phyloP scores from a whole-genome alignment of 441 rosid genomes.

The Metrosideros polymorpha region DNA sequence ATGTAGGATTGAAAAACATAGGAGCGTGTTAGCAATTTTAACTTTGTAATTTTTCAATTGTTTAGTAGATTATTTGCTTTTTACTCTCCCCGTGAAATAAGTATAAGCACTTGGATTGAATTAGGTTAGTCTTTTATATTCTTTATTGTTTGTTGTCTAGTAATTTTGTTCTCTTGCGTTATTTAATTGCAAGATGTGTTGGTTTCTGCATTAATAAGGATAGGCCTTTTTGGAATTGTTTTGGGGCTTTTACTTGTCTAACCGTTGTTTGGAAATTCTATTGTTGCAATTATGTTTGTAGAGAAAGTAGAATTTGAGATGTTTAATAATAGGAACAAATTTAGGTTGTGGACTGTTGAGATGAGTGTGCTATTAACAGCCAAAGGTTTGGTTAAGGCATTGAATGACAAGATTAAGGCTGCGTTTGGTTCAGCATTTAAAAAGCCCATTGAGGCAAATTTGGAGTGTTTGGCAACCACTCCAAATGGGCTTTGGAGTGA shows the following conservation, averaged over 20 bases:
- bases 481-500: too few species aligned
- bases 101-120: not conserved
- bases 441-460: too few species aligned
- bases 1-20: not conserved
- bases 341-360: not conserved
- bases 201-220: not conserved
- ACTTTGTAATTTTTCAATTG: rapidly evolving
- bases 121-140: not conserved
- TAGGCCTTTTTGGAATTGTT: not conserved
- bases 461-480: too few species aligned
- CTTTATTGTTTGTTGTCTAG: not conserved
- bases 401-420: not conserved
- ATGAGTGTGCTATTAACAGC: not conserved
- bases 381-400: not conserved
- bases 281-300: too few species aligned
- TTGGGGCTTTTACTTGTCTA: too few species aligned
- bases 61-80: not conserved
- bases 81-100: not conserved
- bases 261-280: too few species aligned
- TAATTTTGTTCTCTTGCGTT: not conserved
- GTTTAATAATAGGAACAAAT: not conserved
- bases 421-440: too few species aligned
- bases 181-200: too few species aligned
- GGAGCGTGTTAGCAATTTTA: not conserved
- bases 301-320: too few species aligned